These are phyloP conservation scores for Neurospora sp. DNA, from an alignment of 495 filamentous ascomycete species.

Conservation along the genomic window DNA sequence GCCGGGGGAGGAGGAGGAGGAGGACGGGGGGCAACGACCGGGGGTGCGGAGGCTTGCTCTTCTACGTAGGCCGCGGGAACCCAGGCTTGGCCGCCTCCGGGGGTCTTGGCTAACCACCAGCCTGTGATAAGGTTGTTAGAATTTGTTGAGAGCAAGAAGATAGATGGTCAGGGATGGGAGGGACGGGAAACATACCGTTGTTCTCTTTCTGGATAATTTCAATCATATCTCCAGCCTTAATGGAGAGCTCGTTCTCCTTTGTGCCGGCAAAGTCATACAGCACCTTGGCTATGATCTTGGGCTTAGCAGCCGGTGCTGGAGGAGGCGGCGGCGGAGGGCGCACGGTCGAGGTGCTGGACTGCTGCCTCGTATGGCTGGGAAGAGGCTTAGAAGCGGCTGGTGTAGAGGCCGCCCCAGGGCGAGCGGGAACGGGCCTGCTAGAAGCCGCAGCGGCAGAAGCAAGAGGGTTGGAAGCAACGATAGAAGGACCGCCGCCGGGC, in stretches of 20 bases:
- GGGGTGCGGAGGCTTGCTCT: slow-evolving; percentile 55
- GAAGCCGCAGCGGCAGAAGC: slow-evolving; percentile 25
- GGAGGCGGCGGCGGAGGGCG: slow-evolving; percentile 62
- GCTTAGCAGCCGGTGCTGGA: slow-evolving; percentile 54
- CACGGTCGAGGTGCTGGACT: slow-evolving; percentile 37
- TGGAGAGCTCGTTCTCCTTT: slow-evolving; percentile 65
- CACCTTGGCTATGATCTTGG: slow-evolving; percentile 68
- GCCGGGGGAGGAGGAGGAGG: slow-evolving; percentile 42
- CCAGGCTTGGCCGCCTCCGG: slow-evolving; percentile 69
- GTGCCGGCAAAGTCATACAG: slow-evolving; percentile 82
- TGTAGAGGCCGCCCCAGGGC: slow-evolving; percentile 30
- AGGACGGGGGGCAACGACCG: slow-evolving; percentile 35
- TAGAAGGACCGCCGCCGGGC: slow-evolving; percentile 12
- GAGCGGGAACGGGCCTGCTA: slow-evolving; percentile 35
- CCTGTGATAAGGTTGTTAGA: slow-evolving; percentile 39
- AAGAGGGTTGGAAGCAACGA: slow-evolving; percentile 2
- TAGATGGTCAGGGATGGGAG: not conserved
- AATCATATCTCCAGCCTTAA: slow-evolving; percentile 68
- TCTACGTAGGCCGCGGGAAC: slow-evolving; percentile 87
- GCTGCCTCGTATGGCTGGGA: slow-evolving; percentile 35
- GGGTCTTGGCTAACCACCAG: slow-evolving; percentile 86
- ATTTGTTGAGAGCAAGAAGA: not conserved
- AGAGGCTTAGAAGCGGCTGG: slow-evolving; percentile 20
- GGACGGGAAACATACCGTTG: slow-evolving; percentile 57
- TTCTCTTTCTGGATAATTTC: slow-evolving; percentile 79